A percentile compares a stretch with the other conserved stretches of the same genome.
phyloP scores from a whole-genome alignment of 805 yeast genomes.

The Phaffomyces opuntiae region DNA sequence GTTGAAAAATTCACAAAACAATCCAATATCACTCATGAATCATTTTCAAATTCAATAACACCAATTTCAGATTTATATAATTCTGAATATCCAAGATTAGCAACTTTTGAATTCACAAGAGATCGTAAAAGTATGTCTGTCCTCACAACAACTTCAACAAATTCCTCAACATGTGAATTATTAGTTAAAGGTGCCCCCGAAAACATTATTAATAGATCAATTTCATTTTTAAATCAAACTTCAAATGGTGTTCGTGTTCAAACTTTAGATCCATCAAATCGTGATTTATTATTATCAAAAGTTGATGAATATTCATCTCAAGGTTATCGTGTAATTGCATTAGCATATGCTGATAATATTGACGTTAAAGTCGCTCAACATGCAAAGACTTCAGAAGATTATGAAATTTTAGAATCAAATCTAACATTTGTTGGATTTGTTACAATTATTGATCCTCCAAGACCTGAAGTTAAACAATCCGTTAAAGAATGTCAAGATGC shows the following conservation, averaged over 20 bases:
- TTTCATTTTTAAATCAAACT: slow-evolving; percentile 28
- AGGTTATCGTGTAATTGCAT: slow-evolving; percentile 28
- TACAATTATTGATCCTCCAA: slow-evolving; percentile 40
- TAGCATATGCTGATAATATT: slow-evolving; percentile 28
- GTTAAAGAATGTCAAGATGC: slow-evolving; percentile 31
- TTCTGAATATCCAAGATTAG: slow-evolving; percentile 23
- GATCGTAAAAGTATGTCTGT: slow-evolving; percentile 50
- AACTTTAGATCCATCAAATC: slow-evolving; percentile 28
- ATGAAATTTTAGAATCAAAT: slow-evolving; percentile 24
- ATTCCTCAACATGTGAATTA: slow-evolving; percentile 16
- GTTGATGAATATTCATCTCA: slow-evolving; percentile 33
- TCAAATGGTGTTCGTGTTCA: slow-evolving; percentile 14
- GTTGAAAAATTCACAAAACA: slow-evolving; percentile 24
- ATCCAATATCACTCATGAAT: slow-evolving; percentile 19
- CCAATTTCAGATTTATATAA: slow-evolving; percentile 22
- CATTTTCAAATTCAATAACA: slow-evolving; percentile 25
- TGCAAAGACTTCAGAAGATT: slow-evolving; percentile 29
- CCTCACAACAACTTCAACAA: slow-evolving; percentile 26
- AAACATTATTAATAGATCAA: slow-evolving; percentile 36
- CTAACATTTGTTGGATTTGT: slow-evolving; percentile 33
- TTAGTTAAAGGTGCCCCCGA: slow-evolving; percentile 55
- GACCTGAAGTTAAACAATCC: slow-evolving; percentile 30
- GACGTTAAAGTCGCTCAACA: slow-evolving; percentile 23
- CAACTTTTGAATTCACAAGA: slow-evolving; percentile 41
- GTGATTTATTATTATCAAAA: slow-evolving; percentile 25